Base-by-base conservation (phyloP, 495 filamentous ascomycete species). In the Penicillium ucsense region DNA sequence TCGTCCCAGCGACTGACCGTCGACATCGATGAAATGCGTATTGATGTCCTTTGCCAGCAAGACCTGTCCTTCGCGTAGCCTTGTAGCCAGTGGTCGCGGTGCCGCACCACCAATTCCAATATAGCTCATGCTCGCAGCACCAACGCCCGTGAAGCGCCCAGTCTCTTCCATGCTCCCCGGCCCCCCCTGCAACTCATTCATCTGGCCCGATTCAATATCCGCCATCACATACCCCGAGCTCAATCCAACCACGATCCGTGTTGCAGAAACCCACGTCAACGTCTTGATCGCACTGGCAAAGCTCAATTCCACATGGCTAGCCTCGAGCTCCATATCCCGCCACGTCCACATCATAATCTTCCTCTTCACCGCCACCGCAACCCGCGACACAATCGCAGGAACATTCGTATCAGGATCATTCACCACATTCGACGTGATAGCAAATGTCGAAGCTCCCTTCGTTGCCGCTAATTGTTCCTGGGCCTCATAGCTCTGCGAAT, bases 11-110 rank as follows among this genome's bases (percentile, higher is more conserved):
- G 89, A 75, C 48, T 87, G 89, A 1, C 89, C 94, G 6, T 89
- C 76, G 28, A 79, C 76, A 47, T 94, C 82, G 48, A 95, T 85
- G 55, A 97, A 99, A 37, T 94, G 71, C 1, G 89, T 94, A 58
- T 96, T 95, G 57, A 95, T 88, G 56, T 99, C 92, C 62, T 95
- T 96, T 7, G 92, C 86, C 9, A 99, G 71, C 55, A 98, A 64
- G 53, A 96, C 77, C 57, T 96, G 80, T 0, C 86, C 89, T 46
- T 91, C 86, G 4, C 77, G 77, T 6, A 99, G 71, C 47, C 81
- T 83, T 4, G 90, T 85, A 12, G 86, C 86, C 51, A 98, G 71
- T 5, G 92, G 94, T 55, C 89, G 89, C 8, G 92, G 92, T 30
- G 88, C 85, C 71, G 83, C 90, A 6, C 88, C 82, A 7, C 89